A percentile compares a stretch with the other conserved stretches of the same genome.
Evolutionary conservation across 2,329 filamentous ascomycete species (phyloP).

Genomic region (Fusarium burgessii): DNA sequence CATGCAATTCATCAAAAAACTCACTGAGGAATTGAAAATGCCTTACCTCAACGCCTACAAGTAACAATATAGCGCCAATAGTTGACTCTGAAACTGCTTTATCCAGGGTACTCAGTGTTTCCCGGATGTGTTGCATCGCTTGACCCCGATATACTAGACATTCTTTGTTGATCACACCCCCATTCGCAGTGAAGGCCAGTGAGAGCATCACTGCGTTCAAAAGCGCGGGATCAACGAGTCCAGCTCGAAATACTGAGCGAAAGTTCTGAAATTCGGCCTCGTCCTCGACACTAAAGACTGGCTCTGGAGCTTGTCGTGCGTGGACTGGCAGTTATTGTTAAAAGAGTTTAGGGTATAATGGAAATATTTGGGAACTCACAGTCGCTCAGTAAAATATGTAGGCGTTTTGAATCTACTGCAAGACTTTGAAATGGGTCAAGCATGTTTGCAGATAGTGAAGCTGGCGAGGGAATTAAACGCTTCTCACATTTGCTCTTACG

Average conservation of each 20-base stretch:
- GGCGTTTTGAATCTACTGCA: slow-evolving; percentile 5
- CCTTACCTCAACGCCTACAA: slow-evolving; percentile 57
- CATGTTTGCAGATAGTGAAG: not conserved
- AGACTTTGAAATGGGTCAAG: slow-evolving; percentile 35
- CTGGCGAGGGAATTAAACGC: not conserved
- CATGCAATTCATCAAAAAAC: not conserved
- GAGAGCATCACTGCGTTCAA: slow-evolving; percentile 56
- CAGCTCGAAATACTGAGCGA: slow-evolving; percentile 49
- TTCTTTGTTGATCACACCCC: slow-evolving; percentile 46
- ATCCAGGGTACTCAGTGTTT: slow-evolving; percentile 48
- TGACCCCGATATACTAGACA: slow-evolving; percentile 53
- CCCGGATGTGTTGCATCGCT: slow-evolving; percentile 50
- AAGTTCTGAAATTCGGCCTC: slow-evolving; percentile 56
- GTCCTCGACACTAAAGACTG: slow-evolving; percentile 54
- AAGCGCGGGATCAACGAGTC: slow-evolving; percentile 53
- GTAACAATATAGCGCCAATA: slow-evolving; percentile 56
- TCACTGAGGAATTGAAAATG: not conserved
- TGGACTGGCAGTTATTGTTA: slow-evolving; percentile 26
- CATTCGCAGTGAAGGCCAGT: slow-evolving; percentile 48
- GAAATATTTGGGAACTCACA: slow-evolving; percentile 1
- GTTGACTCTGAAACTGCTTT: slow-evolving; percentile 52
- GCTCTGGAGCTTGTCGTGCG: slow-evolving; percentile 46
- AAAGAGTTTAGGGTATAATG: rapidly evolving
- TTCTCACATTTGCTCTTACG: not conserved
- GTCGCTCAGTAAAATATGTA: slow-evolving; percentile 18